Conservation (phyloP, 2,329 filamentous ascomycete genomes). For the Penicillium fuscoglaucum region DNA sequence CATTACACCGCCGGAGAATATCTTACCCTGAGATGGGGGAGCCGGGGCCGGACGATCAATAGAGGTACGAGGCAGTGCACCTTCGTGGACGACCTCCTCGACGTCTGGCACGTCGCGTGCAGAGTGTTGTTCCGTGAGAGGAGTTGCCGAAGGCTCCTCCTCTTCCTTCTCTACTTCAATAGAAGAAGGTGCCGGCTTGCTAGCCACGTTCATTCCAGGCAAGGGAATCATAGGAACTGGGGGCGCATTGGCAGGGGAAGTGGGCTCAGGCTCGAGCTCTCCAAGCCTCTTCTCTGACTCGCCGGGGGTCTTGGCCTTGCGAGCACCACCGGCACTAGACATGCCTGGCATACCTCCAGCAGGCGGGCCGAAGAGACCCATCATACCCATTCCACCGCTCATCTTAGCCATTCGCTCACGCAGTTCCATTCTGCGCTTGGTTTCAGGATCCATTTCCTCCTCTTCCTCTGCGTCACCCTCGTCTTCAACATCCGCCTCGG, state of each 20-base stretch:
- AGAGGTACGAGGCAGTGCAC: constrained; percentile 35
- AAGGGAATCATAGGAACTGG: constrained; percentile 60
- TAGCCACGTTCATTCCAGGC: constrained; percentile 64
- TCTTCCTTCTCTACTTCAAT: constrained; percentile 55
- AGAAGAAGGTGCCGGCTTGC: constrained; percentile 48
- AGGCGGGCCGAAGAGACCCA: constrained; percentile 82
- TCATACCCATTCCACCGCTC: constrained; percentile 96
- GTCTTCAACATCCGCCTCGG: constrained; percentile 52
- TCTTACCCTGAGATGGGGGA: constrained; percentile 55
- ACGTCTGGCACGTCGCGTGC: constrained; percentile 55
- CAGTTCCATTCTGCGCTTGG: constrained; percentile 80
- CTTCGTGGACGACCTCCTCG: constrained; percentile 49
- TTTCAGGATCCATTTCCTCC: constrained; percentile 84
- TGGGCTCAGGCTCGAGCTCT: constrained; percentile 37
- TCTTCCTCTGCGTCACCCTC: constrained; percentile 73
- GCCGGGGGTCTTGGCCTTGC: constrained; percentile 51
- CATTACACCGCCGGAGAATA: background rate
- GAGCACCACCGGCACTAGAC: constrained; percentile 45
- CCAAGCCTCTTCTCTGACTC: constrained; percentile 38
- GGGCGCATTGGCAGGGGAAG: constrained; percentile 38
- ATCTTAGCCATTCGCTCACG: constrained; percentile 97
- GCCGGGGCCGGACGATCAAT: constrained; percentile 46
- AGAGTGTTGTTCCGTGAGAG: constrained; percentile 44
- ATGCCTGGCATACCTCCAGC: constrained; percentile 61
- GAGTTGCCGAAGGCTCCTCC: constrained; percentile 44